Conservation (phyloP, 148 eudicot species). For the Nyssa sinensis region DNA sequence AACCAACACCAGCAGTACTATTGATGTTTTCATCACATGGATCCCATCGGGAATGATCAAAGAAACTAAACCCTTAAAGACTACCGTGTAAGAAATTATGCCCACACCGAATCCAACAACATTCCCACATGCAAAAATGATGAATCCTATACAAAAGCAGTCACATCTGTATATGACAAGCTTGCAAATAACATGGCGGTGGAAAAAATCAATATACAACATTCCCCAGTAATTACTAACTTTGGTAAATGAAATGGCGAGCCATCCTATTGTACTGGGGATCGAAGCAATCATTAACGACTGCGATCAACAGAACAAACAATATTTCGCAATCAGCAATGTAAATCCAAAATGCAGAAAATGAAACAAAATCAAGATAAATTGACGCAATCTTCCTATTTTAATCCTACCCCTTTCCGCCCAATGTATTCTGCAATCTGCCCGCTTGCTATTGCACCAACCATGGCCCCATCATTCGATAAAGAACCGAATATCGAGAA, state of each 20-base stretch:
- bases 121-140: conserved; percentile 94
- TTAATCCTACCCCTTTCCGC: conserved; percentile 69
- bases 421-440: conserved; percentile 85
- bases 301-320: conserved; percentile 29
- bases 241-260: conserved; percentile 49
- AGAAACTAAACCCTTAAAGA: neutral
- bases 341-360: neutral
- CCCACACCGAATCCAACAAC: conserved; percentile 89
- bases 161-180: neutral
- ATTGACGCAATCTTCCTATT: neutral
- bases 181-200: neutral
- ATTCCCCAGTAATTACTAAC: conserved; percentile 32
- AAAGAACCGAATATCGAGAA: conserved; percentile 87
- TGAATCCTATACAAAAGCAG: conserved; percentile 40
- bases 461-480: conserved; percentile 93
- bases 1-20: neutral
- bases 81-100: conserved; percentile 85
- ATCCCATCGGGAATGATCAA: neutral
- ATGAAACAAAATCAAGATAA: too few species aligned
- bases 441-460: conserved; percentile 90
- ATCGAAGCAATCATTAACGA: conserved; percentile 64
- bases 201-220: conserved; percentile 2
- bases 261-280: conserved; percentile 66
- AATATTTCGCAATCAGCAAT: neutral
- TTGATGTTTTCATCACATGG: conserved; percentile 3